Evolutionary conservation across 148 eudicot species (phyloP), one percentile per base, ranked within the genome.

Genomic region (Nepenthes mirabilis): DNA sequence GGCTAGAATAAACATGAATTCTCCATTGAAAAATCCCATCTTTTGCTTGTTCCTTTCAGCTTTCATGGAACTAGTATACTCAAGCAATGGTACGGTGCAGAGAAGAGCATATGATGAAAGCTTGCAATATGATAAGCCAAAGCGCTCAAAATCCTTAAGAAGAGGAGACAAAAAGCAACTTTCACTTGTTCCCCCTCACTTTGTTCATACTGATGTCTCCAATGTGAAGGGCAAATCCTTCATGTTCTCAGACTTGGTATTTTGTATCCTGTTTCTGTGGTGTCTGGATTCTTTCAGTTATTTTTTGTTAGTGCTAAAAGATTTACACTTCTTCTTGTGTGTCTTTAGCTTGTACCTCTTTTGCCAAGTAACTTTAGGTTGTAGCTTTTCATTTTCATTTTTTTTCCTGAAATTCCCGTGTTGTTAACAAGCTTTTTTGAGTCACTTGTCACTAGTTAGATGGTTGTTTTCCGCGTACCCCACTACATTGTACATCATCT

Each of bases 31-130:
- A n/a, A 11, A 13, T n/a, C 9, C 33, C 51, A 47, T 65, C 2
- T 33, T n/a, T 60, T 43, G 52, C 12, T 33, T 12, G 60, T 61
- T 65, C 57, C 65, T 55, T 33, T 11, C 79, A 84, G 90, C 91
- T 72, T 86, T 93, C 62, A 62, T 80, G 59, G 91, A 93, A 35
- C 73, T 93, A 71, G 91, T 93, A 37, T 79, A 83, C 68, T 82
- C 96, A 58, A 86, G 85, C 72, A 91, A 88, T 71, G 87, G 94
- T 72, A 85, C 94, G 47, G 88, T 83, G 11, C 96, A 83, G 55
- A 69, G 75, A 75, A 80, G 65, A 40, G 72, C 64, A 36, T 72
- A 77, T 63, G 13, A 66, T 58, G 82, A 61, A 59, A 72, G 52
- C 61, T 37, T 56, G 60, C 72, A 61, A 53, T 80, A 59, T 51